Conservation (phyloP, 768 basidiomycete genomes). For the Lactarius evosmus region DNA sequence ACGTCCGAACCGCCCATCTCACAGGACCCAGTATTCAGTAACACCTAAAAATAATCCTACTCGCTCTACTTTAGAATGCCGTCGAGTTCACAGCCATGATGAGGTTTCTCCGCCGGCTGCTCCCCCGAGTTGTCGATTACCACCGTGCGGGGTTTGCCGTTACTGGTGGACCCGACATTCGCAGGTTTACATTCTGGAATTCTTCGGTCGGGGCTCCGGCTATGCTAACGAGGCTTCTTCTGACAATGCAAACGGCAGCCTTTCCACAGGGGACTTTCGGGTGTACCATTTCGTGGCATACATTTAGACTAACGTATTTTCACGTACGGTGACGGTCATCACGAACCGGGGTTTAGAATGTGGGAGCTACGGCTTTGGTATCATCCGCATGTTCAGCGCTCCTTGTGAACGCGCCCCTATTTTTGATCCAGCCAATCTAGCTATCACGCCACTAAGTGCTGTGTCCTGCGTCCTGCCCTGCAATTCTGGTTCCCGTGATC, state of each 20-base stretch:
- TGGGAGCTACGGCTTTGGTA: neutral
- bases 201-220: neutral
- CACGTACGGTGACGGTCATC: neutral
- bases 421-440: neutral
- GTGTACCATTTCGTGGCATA: neutral
- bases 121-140: neutral
- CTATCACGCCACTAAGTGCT: slow-evolving; percentile 20
- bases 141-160: neutral
- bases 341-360: neutral
- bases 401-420: neutral
- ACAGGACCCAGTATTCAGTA: neutral
- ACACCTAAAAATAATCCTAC: neutral
- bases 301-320: neutral
- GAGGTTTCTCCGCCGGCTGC: neutral
- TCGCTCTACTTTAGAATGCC: neutral
- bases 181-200: neutral
- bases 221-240: neutral
- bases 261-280: neutral
- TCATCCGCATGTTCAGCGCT: slow-evolving; percentile 5
- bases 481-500: slow-evolving; percentile 3
- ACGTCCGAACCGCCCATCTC: neutral
- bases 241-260: slow-evolving; percentile 1
- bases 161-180: neutral
- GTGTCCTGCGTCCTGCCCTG: neutral
- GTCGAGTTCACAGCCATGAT: neutral